Base-by-base conservation (phyloP, 1,284 basidiomycete genomes). In the Ustilago crameri region DNA sequence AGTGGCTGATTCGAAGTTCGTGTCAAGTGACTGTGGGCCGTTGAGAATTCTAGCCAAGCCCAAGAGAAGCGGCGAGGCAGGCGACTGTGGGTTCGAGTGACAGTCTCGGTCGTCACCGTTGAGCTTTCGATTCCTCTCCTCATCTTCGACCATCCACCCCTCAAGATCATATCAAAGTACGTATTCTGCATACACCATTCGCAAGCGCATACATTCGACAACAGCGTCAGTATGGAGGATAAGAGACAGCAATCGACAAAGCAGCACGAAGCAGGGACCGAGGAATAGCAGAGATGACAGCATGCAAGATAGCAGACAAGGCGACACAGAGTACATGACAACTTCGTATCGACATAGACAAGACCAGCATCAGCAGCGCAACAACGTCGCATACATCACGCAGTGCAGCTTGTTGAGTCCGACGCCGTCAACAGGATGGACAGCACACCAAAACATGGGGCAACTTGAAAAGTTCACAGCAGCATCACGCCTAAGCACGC, bases 101-200 rank as follows among this genome's bases (percentile, higher is more conserved):
- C 32, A 43, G 32, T 22, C 26, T 24, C 56, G 50, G 34, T 67
- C 53, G 64, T 45, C 45, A 51, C 58, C 56, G 58, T 40, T 17
- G 30, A 26, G 50, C 27, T 12, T 23, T 15, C 4, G 18, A 18
- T 42, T 32, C 54, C 56, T 60, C 27, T 40, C 59, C 60, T 58
- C 66, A 69, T 69, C 66, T 62, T 69, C 66, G 66, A 69, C 60
- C 60, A 67, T 67, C 64, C 58, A 60, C 64, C 55, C 66, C 66
- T 69, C 66, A 69, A 69, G 66, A 69, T 69, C 59, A 60, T 63
- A 56, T 69, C 66, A 69, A 69, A 63, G 66, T 69, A 69, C 52
- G 66, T 69, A 69, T 56, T 18, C 26, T 35, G 9, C 47, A 37
- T 20, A 35, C 50, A 55, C 17, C 46, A 60, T 27, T 12, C 49